Evolutionary conservation across 257 asterid species (phyloP).

Genomic region (Nicotiana knightiana): DNA sequence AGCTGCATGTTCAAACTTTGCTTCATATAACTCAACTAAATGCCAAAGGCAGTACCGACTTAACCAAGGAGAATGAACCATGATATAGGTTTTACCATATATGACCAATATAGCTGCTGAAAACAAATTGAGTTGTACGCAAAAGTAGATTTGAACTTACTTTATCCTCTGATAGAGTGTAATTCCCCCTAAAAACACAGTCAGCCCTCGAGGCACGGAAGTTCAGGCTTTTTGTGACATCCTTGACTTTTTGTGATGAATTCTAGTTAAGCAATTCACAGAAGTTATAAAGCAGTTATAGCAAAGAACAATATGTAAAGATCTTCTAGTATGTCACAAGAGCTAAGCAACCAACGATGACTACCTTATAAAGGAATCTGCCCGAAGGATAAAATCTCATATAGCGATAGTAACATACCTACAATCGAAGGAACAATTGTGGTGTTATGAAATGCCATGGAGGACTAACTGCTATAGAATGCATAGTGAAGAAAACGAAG

Average conservation of each 20-base stretch:
- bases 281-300: neutral
- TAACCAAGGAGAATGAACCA: neutral
- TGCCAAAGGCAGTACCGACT: neutral
- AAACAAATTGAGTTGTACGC: neutral
- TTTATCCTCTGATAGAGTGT: constrained; percentile 81
- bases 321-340: neutral
- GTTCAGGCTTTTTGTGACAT: constrained; percentile 78
- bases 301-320: neutral
- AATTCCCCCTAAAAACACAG: constrained; percentile 65
- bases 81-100: neutral
- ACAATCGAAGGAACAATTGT: constrained; percentile 21
- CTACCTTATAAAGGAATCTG: constrained; percentile 86
- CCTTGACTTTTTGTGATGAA: constrained; percentile 80
- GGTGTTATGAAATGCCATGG: neutral
- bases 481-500: neutral
- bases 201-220: constrained; percentile 58
- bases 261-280: constrained; percentile 36
- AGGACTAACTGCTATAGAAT: neutral
- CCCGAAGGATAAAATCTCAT: constrained; percentile 93
- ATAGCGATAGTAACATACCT: constrained; percentile 97
- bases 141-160: constrained; percentile 24
- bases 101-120: neutral
- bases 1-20: constrained; percentile 8
- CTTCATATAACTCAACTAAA: constrained; percentile 1
- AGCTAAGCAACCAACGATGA: constrained; percentile 8